Base-by-base conservation (phyloP, 108 stramenopile genomes). In the Aureococcus anophagefferens region DNA sequence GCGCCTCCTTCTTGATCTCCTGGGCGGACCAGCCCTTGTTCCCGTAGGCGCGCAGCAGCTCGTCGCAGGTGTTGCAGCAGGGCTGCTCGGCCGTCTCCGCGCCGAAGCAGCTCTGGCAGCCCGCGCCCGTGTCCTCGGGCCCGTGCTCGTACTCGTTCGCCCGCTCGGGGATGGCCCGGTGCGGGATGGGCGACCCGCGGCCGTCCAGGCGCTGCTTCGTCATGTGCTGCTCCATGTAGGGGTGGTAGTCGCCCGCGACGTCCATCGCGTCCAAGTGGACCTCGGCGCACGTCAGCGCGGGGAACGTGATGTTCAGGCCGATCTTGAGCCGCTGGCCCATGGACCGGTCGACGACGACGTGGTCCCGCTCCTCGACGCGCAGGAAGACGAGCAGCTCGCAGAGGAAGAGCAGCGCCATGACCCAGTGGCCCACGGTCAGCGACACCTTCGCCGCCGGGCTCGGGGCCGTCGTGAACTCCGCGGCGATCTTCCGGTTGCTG, bases 261-360 rank as follows among this genome's bases (percentile, higher is more conserved):
- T 99, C 98, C 83, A 99, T 97, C 0, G 91, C 93, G 78, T 99
- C 96, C 44, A 99, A 71, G 75, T 99, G 96, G 62, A 97, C 79
- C 76, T 99, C 95, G 28, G 86, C 81, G 82, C 98, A 99, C 36
- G 86, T 86, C 66, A 99, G 74, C 13, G 84, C 81, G 46, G 95
- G 96, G 73, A 99, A 99, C 33, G 98, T 96, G 32, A 99, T 91
- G 83, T 99, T 92, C 16, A 96, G 64, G 75, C 94, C 82, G 75
- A 99, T 93, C 59, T 79, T 71, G 84, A 99, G 92, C 66, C 79
- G 72, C 75, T 93, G 87, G 28, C 91, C 91, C 35, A 98, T 16
- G 18, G 29, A 67, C 25, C 25, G 14, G 51, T 74, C 73, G 31
- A 74, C 73, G 51, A 35, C 73, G 14, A 74, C 16, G 29, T 63